A percentile compares a stretch with the other conserved stretches of the same genome.
Conservation (phyloP, 2,329 filamentous ascomycete genomes). For the Trichocomaceae sp. region DNA sequence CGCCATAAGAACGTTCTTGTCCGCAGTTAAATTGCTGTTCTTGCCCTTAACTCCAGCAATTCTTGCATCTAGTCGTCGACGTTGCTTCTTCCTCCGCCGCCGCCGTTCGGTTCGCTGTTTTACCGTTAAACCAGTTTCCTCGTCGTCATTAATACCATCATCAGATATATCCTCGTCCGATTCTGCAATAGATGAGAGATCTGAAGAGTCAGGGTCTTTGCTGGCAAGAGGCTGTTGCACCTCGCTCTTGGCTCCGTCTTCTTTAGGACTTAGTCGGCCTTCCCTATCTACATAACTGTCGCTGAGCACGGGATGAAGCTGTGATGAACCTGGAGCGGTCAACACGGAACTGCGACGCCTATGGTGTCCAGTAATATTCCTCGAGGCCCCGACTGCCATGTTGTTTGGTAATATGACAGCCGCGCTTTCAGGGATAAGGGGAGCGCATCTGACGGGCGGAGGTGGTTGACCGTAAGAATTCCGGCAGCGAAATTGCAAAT, state of each 20-base stretch:
- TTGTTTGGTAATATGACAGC: constrained; percentile 11
- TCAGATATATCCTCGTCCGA: constrained; percentile 57
- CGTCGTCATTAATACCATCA: constrained; percentile 73
- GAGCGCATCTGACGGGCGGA: constrained; percentile 2
- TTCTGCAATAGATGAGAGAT: constrained; percentile 38
- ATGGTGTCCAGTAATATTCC: constrained; percentile 26
- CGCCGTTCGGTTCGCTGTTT: constrained; percentile 61
- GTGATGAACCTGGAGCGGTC: constrained; percentile 43
- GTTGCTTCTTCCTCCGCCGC: constrained; percentile 59
- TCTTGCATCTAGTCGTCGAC: constrained; percentile 63
- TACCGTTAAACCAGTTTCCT: constrained; percentile 78
- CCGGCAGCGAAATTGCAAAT: not conserved
- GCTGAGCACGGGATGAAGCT: constrained; percentile 27
- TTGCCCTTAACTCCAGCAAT: constrained; percentile 55
- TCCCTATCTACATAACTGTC: constrained; percentile 32
- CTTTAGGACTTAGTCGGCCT: constrained; percentile 16
- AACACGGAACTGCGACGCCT: constrained; percentile 35
- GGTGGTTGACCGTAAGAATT: not conserved
- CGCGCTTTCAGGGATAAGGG: not conserved
- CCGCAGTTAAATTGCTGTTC: constrained; percentile 65
- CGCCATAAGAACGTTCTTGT: constrained; percentile 63
- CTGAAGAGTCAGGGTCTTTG: constrained; percentile 34
- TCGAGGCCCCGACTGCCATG: constrained; percentile 30
- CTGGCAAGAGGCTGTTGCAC: constrained; percentile 29
- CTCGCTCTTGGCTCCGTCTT: constrained; percentile 23